phyloP scores from a whole-genome alignment of 2,329 filamentous ascomycete genomes.

The Colletotrichum graminicola region DNA sequence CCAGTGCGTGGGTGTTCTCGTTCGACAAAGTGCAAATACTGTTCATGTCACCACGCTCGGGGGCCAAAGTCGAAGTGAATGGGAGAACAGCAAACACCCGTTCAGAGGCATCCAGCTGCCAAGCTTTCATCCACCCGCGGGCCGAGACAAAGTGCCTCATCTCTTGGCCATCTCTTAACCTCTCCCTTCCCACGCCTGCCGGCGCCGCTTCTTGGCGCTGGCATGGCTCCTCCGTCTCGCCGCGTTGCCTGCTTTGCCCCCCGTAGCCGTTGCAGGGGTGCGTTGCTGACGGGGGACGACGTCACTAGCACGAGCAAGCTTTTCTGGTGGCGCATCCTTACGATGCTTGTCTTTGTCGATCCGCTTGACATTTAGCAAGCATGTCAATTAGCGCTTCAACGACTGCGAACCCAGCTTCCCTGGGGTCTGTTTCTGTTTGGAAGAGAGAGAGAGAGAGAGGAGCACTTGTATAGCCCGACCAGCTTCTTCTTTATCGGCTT shows the following conservation, averaged over 20 bases:
- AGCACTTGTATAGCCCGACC: neutral
- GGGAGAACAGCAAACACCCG: neutral
- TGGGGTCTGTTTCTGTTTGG: neutral
- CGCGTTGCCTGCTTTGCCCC: neutral
- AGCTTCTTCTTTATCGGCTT: neutral
- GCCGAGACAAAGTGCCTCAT: slow-evolving; percentile 37
- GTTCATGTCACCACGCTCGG: too few species aligned
- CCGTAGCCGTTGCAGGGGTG: neutral
- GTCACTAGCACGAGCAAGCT: slow-evolving; percentile 34
- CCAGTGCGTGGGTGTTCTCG: neutral
- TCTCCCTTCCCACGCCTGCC: slow-evolving; percentile 9
- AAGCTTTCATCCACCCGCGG: slow-evolving; percentile 18
- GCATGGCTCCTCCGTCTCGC: slow-evolving; percentile 15
- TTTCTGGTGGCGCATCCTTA: slow-evolving; percentile 30
- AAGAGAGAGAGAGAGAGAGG: too few species aligned
- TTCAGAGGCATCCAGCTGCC: slow-evolving; percentile 1
- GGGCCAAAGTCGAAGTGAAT: neutral
- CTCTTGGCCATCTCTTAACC: slow-evolving; percentile 38
- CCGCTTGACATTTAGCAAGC: neutral
- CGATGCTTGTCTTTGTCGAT: slow-evolving; percentile 34
- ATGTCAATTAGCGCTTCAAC: slow-evolving; percentile 16
- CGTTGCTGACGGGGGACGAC: slow-evolving; percentile 5
- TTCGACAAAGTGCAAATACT: too few species aligned
- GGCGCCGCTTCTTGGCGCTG: slow-evolving; percentile 24
- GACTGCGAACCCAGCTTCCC: neutral